phyloP scores from a whole-genome alignment of 805 yeast genomes.

The Candida khao-thaluensis region DNA sequence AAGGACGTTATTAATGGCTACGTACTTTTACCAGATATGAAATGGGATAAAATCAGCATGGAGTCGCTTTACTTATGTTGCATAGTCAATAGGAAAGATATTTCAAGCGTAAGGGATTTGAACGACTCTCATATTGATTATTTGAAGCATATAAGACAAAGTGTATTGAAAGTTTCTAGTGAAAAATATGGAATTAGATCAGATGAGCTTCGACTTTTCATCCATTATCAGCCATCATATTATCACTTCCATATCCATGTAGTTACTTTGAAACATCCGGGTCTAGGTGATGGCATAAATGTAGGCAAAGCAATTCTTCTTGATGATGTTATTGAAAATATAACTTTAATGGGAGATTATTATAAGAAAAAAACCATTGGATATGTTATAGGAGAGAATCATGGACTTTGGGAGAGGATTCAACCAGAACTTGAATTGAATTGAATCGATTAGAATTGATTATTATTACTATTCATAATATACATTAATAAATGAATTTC shows the following conservation, averaged over 20 bases:
- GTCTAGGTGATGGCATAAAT: constrained; percentile 64
- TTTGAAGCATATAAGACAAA: constrained; percentile 46
- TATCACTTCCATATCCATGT: constrained; percentile 94
- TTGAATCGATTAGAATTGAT: too few relatives aligned
- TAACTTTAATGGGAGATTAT: constrained; percentile 58
- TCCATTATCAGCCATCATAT: constrained; percentile 95
- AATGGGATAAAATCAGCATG: constrained; percentile 81
- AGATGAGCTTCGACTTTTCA: constrained; percentile 69
- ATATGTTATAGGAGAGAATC: constrained; percentile 73
- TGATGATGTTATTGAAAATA: constrained; percentile 76
- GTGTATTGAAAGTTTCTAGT: constrained; percentile 46
- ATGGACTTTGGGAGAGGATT: constrained; percentile 72
- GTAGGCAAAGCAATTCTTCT: constrained; percentile 80
- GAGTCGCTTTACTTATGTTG: constrained; percentile 76
- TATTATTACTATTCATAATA: background rate
- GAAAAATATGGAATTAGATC: constrained; percentile 39
- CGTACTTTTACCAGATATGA: constrained; percentile 88
- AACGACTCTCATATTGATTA: constrained; percentile 56
- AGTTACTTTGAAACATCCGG: constrained; percentile 69
- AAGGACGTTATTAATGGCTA: constrained; percentile 56
- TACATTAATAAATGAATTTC: too few relatives aligned
- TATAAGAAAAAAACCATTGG: constrained; percentile 57
- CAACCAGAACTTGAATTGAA: too few relatives aligned
- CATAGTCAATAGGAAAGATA: constrained; percentile 66
- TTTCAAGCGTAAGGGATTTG: constrained; percentile 76